A percentile compares a stretch with the other conserved stretches of the same genome.
phyloP scores from a whole-genome alignment of 1,284 basidiomycete species.

The Sanguinoderma infundibulare region DNA sequence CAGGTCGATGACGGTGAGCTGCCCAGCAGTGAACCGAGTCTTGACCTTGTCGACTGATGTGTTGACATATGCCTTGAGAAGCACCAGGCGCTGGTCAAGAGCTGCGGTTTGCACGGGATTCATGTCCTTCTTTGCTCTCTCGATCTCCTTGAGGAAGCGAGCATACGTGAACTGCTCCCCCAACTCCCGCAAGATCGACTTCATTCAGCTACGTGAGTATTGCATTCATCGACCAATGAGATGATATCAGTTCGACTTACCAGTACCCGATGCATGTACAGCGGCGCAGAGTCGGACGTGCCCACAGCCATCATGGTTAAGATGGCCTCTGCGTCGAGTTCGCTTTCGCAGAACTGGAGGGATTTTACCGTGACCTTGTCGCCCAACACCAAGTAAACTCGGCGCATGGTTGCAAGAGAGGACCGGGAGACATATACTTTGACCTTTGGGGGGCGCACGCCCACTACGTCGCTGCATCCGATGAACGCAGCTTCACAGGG shows the following conservation, averaged over 20 bases:
- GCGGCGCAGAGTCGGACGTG: slow-evolving; percentile 59
- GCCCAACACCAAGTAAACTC: slow-evolving; percentile 58
- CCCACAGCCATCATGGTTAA: slow-evolving; percentile 71
- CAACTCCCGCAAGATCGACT: slow-evolving; percentile 50
- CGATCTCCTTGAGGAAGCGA: slow-evolving; percentile 52
- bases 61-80: slow-evolving; percentile 57
- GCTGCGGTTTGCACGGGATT: slow-evolving; percentile 55
- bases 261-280: slow-evolving; percentile 69
- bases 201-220: not conserved
- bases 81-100: slow-evolving; percentile 61
- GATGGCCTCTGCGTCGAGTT: slow-evolving; percentile 70
- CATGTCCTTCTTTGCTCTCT: slow-evolving; percentile 51
- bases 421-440: slow-evolving; percentile 66
- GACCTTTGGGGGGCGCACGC: slow-evolving; percentile 50
- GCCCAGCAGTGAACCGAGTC: slow-evolving; percentile 53
- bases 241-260: slow-evolving; percentile 38
- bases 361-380: slow-evolving; percentile 54
- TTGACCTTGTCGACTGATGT: slow-evolving; percentile 27
- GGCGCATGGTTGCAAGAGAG: slow-evolving; percentile 62
- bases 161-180: slow-evolving; percentile 51
- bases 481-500: slow-evolving; percentile 73
- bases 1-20: slow-evolving; percentile 66
- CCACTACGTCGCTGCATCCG: slow-evolving; percentile 42
- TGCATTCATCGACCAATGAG: no score
- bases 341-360: slow-evolving; percentile 58